phyloP scores from a whole-genome alignment of 305 asterid species.

The Fraxinus floribunda region DNA sequence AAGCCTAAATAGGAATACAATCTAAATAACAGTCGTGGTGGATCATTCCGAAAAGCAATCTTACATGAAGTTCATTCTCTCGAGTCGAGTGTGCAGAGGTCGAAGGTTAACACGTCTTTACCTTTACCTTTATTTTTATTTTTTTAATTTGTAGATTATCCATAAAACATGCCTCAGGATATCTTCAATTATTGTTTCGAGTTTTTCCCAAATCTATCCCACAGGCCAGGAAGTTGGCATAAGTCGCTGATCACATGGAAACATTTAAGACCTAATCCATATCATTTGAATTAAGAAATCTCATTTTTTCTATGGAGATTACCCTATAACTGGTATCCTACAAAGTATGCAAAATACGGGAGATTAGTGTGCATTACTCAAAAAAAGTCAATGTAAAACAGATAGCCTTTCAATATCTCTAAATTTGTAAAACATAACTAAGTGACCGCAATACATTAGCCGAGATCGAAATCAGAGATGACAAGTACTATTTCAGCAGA shows the following conservation, averaged over 20 bases:
- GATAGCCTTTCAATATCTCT: not conserved
- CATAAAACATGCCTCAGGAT: not conserved
- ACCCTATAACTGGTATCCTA: not conserved
- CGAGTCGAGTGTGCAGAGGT: not conserved
- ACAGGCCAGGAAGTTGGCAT: not conserved
- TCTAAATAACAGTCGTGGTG: not conserved
- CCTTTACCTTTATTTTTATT: not conserved
- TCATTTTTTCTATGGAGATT: not conserved
- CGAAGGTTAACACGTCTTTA: not conserved
- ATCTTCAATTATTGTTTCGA: not conserved
- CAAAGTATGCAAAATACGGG: not conserved
- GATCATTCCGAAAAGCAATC: not conserved
- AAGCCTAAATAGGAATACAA: not conserved
- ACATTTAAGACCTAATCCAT: not conserved
- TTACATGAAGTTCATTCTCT: not conserved
- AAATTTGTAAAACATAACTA: not conserved
- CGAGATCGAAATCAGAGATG: not conserved
- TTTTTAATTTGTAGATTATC: not conserved
- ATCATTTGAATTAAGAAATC: not conserved
- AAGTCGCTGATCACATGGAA: not conserved
- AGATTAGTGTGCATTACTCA: not conserved
- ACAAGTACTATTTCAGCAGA: not conserved
- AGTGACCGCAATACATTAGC: not conserved
- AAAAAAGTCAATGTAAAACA: not conserved
- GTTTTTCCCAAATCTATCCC: not conserved